phyloP scores from a whole-genome alignment of 2,329 filamentous ascomycete species.

The Diaporthe eres region DNA sequence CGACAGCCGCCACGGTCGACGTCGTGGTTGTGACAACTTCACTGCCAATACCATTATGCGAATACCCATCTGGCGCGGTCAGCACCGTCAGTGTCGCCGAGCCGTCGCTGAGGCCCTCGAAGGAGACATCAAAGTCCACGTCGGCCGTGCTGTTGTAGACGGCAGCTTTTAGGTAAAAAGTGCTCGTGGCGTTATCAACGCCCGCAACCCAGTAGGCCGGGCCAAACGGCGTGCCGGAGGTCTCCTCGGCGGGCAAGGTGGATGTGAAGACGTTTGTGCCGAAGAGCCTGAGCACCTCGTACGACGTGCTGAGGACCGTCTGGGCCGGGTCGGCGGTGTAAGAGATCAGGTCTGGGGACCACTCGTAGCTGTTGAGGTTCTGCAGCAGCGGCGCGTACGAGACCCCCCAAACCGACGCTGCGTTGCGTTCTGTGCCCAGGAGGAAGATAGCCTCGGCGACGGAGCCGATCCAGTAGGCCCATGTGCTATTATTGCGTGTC shows the following conservation, averaged over 20 bases:
- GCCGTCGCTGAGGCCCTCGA: constrained; percentile 58
- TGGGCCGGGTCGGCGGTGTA: constrained; percentile 39
- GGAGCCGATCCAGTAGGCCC: constrained; percentile 70
- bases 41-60: constrained; percentile 59
- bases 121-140: constrained; percentile 61
- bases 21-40: constrained; percentile 64
- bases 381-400: constrained; percentile 39
- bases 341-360: constrained; percentile 54
- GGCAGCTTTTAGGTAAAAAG: constrained; percentile 40
- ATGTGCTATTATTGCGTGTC: constrained; percentile 25
- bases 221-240: constrained; percentile 31
- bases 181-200: constrained; percentile 44
- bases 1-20: constrained; percentile 56
- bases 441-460: constrained; percentile 71
- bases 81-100: constrained; percentile 61
- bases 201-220: constrained; percentile 41
- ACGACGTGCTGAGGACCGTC: constrained; percentile 41
- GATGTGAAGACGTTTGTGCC: constrained; percentile 37
- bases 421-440: constrained; percentile 66
- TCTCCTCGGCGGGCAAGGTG: constrained; percentile 45
- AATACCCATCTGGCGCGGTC: constrained; percentile 60
- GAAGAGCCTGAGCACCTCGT: constrained; percentile 39
- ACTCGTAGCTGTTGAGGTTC: constrained; percentile 65
- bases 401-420: constrained; percentile 31
- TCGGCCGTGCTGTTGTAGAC: constrained; percentile 60